Percentiles rank a stretch among this genome's conserved stretches.
Conservation (phyloP, 345 rosid species). For the Eucalyptus marginata region DNA sequence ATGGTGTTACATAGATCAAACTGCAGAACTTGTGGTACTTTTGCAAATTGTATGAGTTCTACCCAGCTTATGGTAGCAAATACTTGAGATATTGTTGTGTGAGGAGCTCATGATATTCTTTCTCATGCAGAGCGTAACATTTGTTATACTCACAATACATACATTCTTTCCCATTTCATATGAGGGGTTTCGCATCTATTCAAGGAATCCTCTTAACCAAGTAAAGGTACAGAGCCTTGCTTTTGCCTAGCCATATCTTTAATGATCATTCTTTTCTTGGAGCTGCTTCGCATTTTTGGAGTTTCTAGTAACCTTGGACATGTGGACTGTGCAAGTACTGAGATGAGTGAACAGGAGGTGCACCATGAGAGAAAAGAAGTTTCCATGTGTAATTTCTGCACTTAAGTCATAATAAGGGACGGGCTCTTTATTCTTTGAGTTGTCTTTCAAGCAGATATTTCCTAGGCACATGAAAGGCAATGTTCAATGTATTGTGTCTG, state of each 20-base stretch:
- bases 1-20: neutral
- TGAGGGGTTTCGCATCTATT: slow-evolving; percentile 60
- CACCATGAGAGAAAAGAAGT: neutral
- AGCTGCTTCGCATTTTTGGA: neutral
- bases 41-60: neutral
- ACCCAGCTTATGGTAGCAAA: neutral
- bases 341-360: neutral
- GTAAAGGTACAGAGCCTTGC: slow-evolving; percentile 41
- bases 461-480: neutral
- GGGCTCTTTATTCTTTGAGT: neutral
- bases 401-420: neutral
- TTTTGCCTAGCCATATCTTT: neutral
- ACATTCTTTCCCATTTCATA: slow-evolving; percentile 62
- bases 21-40: neutral
- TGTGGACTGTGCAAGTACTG: neutral
- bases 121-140: slow-evolving; percentile 47
- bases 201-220: slow-evolving; percentile 43
- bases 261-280: neutral
- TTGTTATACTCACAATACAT: slow-evolving; percentile 46
- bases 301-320: neutral
- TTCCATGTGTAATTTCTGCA: neutral
- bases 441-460: neutral
- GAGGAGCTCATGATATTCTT: neutral
- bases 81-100: neutral
- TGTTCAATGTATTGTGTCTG: neutral